Base-by-base conservation (phyloP, 2,329 filamentous ascomycete genomes). In the Bipolaris cookei region DNA sequence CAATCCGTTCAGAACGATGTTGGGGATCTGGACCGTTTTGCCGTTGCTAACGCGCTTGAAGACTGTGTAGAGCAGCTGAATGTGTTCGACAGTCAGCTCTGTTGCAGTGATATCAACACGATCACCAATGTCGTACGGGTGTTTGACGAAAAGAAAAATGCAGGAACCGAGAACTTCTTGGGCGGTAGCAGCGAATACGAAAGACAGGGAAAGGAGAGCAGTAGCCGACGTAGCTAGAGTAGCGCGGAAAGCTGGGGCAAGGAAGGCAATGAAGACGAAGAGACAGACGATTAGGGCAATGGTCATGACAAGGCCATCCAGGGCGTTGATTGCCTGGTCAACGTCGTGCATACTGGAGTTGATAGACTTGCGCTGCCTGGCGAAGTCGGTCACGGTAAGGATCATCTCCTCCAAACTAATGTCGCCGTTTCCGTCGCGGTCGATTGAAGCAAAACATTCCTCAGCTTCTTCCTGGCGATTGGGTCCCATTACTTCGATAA, bases 71-170 rank as follows among this genome's bases (percentile, higher is more conserved):
- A 99, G 83, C 28, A 99, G 84, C 2, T 93, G 97, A 68, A 98
- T 98, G 74, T 93, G 91, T 77, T 98, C 92, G 10, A 99, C 95
- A 4, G 92, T 83, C 66, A 96, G 87, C 66, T 87, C 83, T 63
- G 88, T 83, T 57, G 80, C 79, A 14, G 82, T 82, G 62, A 98
- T 90, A 68, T 97, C 92, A 41, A 98, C 91, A 23, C 95, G 89
- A 75, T 99, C 95, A 59, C 94, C 93, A 20, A 98, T 92, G 74
- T 99, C 95, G 75, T 90, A 98, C 0, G 95, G 94, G 75, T 99
- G 95, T 82, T 99, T 99, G 81, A 98, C 92, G 70, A 99, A 99
- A 1, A 99, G 81, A 81, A 99, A 99, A 71, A 99, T 97, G 81
- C 94, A 98, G 35, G 93, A 97, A 70, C 94, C 94, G n/a, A 99